These are phyloP conservation scores for Phytomonas francai DNA, from an alignment of 208 protist species.

Conservation along the genomic window DNA sequence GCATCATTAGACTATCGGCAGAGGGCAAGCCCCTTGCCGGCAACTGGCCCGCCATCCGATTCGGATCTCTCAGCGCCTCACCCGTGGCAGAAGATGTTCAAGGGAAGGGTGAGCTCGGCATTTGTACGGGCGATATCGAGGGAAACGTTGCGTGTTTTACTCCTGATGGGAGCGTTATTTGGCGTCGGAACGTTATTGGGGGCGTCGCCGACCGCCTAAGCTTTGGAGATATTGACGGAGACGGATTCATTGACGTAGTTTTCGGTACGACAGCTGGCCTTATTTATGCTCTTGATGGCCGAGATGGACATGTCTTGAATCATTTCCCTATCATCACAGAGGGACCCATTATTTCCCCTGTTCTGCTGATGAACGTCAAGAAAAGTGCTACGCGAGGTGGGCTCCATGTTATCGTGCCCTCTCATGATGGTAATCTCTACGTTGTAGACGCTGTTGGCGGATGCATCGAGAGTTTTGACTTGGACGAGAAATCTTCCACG, in stretches of 20 bases:
- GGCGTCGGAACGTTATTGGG: slow-evolving; percentile 54
- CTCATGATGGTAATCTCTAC: slow-evolving; percentile 86
- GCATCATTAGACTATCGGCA: slow-evolving; percentile 56
- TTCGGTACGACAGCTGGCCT: slow-evolving; percentile 70
- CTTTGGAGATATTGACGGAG: slow-evolving; percentile 88
- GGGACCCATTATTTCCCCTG: slow-evolving; percentile 62
- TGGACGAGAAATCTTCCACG: slow-evolving; percentile 84
- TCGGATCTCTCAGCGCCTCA: slow-evolving; percentile 68
- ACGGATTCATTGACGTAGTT: slow-evolving; percentile 82
- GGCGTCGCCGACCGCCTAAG: slow-evolving; percentile 47
- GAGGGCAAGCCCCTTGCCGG: slow-evolving; percentile 31
- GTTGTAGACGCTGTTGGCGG: slow-evolving; percentile 54
- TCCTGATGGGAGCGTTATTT: slow-evolving; percentile 54
- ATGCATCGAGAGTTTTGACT: slow-evolving; percentile 87
- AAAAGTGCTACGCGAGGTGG: slow-evolving; percentile 7
- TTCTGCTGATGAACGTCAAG: slow-evolving; percentile 29
- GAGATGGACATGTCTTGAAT: slow-evolving; percentile 36
- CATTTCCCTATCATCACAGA: slow-evolving; percentile 73
- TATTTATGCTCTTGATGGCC: slow-evolving; percentile 78
- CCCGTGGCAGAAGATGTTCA: slow-evolving; percentile 77
- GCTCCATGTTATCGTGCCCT: slow-evolving; percentile 77
- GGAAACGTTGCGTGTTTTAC: slow-evolving; percentile 83
- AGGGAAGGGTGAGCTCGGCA: slow-evolving; percentile 70
- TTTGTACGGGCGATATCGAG: slow-evolving; percentile 82
- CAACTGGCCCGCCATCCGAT: background rate